These are phyloP conservation scores for Xylaria longipes DNA, from an alignment of 495 filamentous ascomycete genomes.

Conservation along the genomic window DNA sequence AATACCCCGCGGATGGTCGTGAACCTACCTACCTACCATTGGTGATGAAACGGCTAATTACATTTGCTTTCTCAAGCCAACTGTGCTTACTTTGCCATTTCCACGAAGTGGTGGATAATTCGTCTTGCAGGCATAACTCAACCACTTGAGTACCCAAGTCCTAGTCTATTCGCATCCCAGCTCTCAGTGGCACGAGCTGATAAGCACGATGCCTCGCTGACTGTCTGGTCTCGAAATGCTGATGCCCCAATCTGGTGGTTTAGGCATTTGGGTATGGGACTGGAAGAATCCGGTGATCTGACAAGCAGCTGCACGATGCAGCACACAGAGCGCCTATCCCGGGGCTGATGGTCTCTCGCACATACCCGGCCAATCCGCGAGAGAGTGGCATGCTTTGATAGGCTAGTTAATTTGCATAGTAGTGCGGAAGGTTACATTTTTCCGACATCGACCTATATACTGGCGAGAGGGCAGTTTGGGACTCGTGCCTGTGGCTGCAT, in stretches of 20 bases:
- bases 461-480: background rate
- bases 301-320: constrained; percentile 8
- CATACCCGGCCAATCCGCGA: background rate
- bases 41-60: background rate
- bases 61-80: background rate
- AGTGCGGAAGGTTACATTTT: background rate
- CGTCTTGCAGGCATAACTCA: background rate
- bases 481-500: background rate
- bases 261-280: background rate
- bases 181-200: background rate
- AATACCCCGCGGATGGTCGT: background rate
- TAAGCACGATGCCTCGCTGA: background rate
- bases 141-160: background rate
- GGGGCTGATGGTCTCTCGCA: background rate
- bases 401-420: background rate
- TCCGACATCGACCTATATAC: background rate
- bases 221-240: background rate
- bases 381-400: background rate
- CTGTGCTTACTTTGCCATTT: background rate
- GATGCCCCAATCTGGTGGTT: background rate
- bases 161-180: background rate
- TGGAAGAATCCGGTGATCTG: constrained; percentile 1
- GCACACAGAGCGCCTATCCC: background rate
- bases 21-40: background rate
- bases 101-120: background rate